These are phyloP conservation scores for Eucalyptus sp. DNA, from an alignment of 345 rosid genomes.

Conservation along the genomic window DNA sequence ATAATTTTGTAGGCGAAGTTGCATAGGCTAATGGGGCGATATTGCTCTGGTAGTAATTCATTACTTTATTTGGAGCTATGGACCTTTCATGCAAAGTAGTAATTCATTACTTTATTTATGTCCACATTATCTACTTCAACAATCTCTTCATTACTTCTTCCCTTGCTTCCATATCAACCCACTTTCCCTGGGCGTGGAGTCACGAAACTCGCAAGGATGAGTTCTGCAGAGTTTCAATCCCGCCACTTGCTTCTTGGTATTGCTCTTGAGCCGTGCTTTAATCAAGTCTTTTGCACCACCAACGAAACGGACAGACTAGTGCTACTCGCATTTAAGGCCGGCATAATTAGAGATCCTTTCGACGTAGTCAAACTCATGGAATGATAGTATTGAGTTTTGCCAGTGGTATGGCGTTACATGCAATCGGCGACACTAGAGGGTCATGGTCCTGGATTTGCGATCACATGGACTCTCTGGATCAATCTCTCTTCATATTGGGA, in stretches of 20 bases:
- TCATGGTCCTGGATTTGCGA: neutral
- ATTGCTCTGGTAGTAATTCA: no score
- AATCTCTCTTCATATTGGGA: neutral
- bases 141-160: neutral
- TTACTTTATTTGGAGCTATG: neutral
- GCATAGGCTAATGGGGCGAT: no score
- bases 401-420: neutral
- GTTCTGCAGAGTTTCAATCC: neutral
- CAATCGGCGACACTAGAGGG: neutral
- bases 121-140: neutral
- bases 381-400: neutral
- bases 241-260: neutral
- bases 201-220: neutral
- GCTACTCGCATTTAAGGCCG: neutral
- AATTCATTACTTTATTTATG: neutral
- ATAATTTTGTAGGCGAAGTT: no score
- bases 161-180: neutral
- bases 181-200: neutral
- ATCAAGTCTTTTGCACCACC: neutral
- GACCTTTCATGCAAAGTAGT: neutral
- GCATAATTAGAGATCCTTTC: neutral
- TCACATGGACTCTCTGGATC: neutral
- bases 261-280: neutral
- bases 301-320: neutral
- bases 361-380: neutral